These are phyloP conservation scores for Argentina anserina DNA, from an alignment of 306 rosid species.

Conservation along the genomic window DNA sequence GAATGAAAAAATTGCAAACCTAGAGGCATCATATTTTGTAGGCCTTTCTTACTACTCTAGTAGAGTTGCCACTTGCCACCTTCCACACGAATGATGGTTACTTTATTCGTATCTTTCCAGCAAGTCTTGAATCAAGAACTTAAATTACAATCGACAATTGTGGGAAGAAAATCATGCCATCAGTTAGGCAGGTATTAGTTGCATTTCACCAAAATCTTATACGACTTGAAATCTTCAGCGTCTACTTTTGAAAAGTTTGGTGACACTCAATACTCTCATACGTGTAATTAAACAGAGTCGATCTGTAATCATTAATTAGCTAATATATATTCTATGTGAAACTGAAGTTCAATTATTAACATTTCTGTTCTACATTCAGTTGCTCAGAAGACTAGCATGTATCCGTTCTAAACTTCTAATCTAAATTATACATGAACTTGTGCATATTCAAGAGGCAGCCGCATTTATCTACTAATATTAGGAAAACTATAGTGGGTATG, in stretches of 20 bases:
- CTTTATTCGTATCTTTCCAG: background rate
- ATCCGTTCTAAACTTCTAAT: background rate
- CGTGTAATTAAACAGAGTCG: too few species aligned
- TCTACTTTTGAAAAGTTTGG: constrained; percentile 21
- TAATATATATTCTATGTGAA: constrained; percentile 8
- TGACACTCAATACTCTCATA: too few species aligned
- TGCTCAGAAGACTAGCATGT: background rate
- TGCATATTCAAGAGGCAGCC: background rate
- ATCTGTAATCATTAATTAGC: constrained; percentile 32
- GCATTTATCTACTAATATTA: background rate
- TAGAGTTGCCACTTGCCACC: background rate
- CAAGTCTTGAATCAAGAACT: background rate
- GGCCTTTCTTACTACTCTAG: background rate
- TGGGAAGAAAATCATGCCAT: background rate
- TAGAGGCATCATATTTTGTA: background rate
- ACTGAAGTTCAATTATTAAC: constrained; percentile 3
- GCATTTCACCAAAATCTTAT: background rate
- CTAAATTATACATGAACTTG: background rate
- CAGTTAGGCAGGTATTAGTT: constrained; percentile 2
- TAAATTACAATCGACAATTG: background rate
- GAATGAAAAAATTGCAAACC: background rate
- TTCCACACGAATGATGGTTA: background rate
- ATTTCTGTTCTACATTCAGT: background rate
- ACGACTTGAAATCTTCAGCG: background rate
- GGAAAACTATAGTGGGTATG: too few species aligned